Percentiles rank a stretch among this genome's conserved stretches.
Conservation (phyloP, 2,329 filamentous ascomycete genomes). For the Hymenoscyphus occultus region DNA sequence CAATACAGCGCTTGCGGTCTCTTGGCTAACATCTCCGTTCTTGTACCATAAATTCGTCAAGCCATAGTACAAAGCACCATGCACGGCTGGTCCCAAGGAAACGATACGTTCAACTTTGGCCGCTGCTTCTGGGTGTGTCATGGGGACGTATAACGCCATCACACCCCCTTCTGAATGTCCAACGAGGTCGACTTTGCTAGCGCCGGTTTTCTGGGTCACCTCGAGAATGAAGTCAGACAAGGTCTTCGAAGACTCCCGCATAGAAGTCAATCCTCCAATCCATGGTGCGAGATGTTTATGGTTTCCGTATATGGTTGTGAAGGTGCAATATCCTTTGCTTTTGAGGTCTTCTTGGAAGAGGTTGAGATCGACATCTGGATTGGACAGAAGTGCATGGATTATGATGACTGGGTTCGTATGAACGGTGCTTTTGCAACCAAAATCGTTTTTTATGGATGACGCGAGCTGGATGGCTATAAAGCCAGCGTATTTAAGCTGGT, state of each 20-base stretch:
- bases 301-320: neutral
- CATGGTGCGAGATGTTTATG: neutral
- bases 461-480: neutral
- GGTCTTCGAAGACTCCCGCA: neutral
- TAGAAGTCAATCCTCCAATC: neutral
- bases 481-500: neutral
- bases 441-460: neutral
- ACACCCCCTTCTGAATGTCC: slow-evolving; percentile 2
- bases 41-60: slow-evolving; percentile 1
- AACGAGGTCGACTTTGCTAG: neutral
- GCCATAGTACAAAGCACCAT: neutral
- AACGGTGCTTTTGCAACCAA: neutral
- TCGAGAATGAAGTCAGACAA: neutral
- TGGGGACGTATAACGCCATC: neutral
- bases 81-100: neutral
- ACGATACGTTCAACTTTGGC: neutral
- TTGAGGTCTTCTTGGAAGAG: neutral
- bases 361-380: neutral
- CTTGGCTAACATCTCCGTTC: neutral
- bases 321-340: neutral
- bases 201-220: neutral
- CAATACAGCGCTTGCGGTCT: neutral
- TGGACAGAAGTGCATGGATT: neutral
- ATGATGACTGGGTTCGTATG: neutral
- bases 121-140: neutral